A percentile compares a stretch with the other conserved stretches of the same genome.
Evolutionary conservation across 768 basidiomycete genomes (phyloP).

Genomic region (Phanerochaete sordida): DNA sequence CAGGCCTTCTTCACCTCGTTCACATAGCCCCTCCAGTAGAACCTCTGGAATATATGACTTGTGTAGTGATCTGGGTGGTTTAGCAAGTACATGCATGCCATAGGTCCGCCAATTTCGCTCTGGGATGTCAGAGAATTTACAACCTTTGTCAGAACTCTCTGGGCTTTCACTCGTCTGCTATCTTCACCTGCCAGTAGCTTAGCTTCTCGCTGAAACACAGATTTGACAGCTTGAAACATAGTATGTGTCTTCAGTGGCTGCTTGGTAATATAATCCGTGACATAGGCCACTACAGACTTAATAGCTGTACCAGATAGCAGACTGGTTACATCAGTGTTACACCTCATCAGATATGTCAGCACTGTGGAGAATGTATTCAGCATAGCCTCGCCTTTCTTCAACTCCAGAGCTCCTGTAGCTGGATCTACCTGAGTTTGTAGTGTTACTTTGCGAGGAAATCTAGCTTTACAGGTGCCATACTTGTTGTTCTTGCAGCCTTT

Average conservation of each 20-base stretch:
- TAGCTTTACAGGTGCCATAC: conserved; percentile 27
- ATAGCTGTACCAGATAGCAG: conserved; percentile 37
- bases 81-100: neutral
- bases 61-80: conserved; percentile 12
- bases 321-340: conserved; percentile 38
- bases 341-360: conserved; percentile 31
- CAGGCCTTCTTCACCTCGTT: neutral
- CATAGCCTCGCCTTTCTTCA: conserved; percentile 30
- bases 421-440: conserved; percentile 26
- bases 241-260: conserved; percentile 34
- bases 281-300: conserved; percentile 35
- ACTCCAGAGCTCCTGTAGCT: conserved; percentile 23
- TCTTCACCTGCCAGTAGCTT: conserved; percentile 16
- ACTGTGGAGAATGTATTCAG: conserved; percentile 32
- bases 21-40: conserved; percentile 9
- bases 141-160: neutral
- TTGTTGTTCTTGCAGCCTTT: conserved; percentile 28
- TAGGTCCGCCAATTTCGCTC: conserved; percentile 1
- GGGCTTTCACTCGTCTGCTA: conserved; percentile 7
- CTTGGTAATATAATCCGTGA: conserved; percentile 44
- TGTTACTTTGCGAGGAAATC: conserved; percentile 31
- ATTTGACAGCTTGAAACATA: conserved; percentile 30
- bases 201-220: conserved; percentile 21
- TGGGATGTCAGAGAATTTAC: conserved; percentile 7
- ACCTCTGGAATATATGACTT: conserved; percentile 1